These are phyloP conservation scores for Cenchrus purpureus DNA, from an alignment of 176 grass and related monocot genomes.

Conservation along the genomic window DNA sequence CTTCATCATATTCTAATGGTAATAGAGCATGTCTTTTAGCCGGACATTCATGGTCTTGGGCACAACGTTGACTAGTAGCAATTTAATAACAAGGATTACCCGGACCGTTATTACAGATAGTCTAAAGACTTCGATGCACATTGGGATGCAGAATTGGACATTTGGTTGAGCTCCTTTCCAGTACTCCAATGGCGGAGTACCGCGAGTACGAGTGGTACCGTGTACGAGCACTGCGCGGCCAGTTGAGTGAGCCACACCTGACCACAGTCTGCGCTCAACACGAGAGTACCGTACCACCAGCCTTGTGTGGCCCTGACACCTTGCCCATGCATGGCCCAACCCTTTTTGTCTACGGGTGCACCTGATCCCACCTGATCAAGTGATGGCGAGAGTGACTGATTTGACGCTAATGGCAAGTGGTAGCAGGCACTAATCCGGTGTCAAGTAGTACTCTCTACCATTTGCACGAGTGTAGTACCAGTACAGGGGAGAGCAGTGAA, in stretches of 20 bases:
- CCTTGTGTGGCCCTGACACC: not conserved
- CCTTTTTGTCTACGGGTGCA: not conserved
- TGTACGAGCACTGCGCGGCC: not conserved
- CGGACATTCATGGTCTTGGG: constrained; percentile 35
- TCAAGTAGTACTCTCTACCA: not conserved
- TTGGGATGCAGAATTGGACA: no score
- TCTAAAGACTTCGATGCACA: no score
- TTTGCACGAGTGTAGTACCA: not conserved
- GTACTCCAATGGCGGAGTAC: not conserved
- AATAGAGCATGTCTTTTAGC: not conserved
- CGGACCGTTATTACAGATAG: no score
- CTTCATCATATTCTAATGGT: not conserved
- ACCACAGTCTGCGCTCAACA: constrained; percentile 4
- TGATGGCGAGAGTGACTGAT: not conserved
- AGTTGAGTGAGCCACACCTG: not conserved
- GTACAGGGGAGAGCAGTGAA: not conserved
- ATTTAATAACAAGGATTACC: not conserved
- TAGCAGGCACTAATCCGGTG: not conserved
- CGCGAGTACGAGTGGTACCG: not conserved
- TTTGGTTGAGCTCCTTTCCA: not conserved
- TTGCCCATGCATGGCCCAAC: not conserved
- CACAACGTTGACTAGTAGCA: constrained; percentile 17
- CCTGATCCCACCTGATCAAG: not conserved
- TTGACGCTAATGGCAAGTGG: not conserved
- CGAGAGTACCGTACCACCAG: not conserved